Base-by-base conservation (phyloP, 768 basidiomycete genomes). In the Tylopilus vinaceipallidus region DNA sequence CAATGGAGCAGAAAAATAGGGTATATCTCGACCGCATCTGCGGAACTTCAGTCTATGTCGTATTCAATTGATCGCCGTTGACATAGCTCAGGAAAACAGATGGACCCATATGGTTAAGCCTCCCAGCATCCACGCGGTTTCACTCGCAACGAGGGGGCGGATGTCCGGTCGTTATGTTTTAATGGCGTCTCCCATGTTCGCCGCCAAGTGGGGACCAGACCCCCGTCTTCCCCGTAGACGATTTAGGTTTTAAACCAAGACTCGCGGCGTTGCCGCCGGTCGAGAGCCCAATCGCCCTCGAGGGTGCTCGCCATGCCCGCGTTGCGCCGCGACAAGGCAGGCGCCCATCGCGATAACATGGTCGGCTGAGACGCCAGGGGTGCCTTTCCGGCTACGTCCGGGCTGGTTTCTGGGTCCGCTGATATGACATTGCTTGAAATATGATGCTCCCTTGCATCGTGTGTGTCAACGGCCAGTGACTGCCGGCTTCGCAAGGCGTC, bases 211-310 rank as follows among this genome's bases (percentile, higher is more conserved):
- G 33, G 32, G 16, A 45, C 41, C 35, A 27, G 35, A 32, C 10
- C 40, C 17, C 13, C 33, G 30, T 32, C 51, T 61, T 56, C 63
- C 54, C 65, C 59, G 35, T 53, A 56, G 42, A 41, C n/a, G n/a
- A n/a, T 41, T 42, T 42, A 33, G 17, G 49, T 47, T 51, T 53
- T 42, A 36, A 42, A 52, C 16, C 49, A 53, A 29, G 27, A 6
- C 6, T 6, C 27, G 42, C 17, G 35, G 17, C 30, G 36, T 35
- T 46, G 44, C 36, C 77, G 73, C 23, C 70, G 62, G 62, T 78
- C 81, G 62, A 84, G 82, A 79, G 76, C 26, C 62, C 61, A 81
- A 81, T 22, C 84, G 79, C 43, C 78, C 78, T 39, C 77, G 74
- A 17, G 75, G 75, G 8, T 76, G 68, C 74, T 79, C 50, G n/a